Evolutionary conservation across 1,284 basidiomycete genomes (phyloP).

Genomic region (Rhodotorula sp.): DNA sequence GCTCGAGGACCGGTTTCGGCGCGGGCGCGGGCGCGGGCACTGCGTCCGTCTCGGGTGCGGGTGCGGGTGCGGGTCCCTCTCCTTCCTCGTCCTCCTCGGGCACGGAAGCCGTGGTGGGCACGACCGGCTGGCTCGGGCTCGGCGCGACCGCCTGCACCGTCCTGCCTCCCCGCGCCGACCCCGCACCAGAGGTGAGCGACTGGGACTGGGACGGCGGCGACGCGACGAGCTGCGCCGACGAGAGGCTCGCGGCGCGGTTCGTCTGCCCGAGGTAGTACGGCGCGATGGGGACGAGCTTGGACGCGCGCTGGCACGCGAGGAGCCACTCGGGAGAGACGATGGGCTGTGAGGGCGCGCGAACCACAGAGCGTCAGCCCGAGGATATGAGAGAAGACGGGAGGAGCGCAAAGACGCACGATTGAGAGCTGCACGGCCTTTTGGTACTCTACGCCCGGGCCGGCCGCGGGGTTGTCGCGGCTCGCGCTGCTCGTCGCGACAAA

Average conservation of each 20-base stretch:
- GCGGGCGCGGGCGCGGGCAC: too few species aligned
- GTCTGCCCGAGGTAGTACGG: conserved; percentile 40
- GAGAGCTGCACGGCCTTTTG: conserved; percentile 85
- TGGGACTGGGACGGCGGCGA: not conserved
- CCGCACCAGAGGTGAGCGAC: not conserved
- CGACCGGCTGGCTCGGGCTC: not conserved
- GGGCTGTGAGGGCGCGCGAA: conserved; percentile 32
- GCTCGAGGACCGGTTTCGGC: not conserved
- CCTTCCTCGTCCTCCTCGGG: too few species aligned
- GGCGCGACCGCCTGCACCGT: not conserved
- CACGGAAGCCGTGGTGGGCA: too few species aligned
- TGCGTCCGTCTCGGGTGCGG: too few species aligned
- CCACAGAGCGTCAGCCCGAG: not conserved
- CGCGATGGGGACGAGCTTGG: conserved; percentile 48
- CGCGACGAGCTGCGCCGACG: conserved; percentile 39
- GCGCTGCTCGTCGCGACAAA: conserved; percentile 46
- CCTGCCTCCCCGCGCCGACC: not conserved
- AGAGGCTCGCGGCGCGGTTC: conserved; percentile 43
- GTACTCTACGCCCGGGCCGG: conserved; percentile 73
- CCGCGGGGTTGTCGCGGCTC: conserved; percentile 54
- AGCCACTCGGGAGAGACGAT: conserved; percentile 49
- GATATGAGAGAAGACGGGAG: conserved; percentile 27
- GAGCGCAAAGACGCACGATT: conserved; percentile 49
- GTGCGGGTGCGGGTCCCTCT: not conserved
- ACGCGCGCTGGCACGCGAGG: conserved; percentile 45